Evolutionary conservation across 345 rosid genomes (phyloP).

Genomic region (Trapa incisa): DNA sequence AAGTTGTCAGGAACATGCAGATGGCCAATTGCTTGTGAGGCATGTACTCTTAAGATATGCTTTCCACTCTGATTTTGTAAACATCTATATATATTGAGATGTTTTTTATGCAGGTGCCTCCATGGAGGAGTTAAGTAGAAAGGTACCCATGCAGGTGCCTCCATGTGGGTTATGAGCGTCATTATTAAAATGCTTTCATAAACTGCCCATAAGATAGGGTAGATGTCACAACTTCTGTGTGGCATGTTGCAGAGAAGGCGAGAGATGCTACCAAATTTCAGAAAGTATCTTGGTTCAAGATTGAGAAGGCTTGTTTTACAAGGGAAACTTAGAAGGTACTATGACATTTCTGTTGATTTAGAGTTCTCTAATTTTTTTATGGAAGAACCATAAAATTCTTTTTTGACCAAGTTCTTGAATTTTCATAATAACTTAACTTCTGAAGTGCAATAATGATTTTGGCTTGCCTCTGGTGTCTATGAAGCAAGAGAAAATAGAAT

Average conservation of each 20-base stretch:
- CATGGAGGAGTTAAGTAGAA: neutral
- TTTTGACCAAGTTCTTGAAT: neutral
- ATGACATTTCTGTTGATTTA: conserved; percentile 1
- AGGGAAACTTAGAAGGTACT: conserved; percentile 40
- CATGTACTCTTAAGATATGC: neutral
- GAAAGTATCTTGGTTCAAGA: conserved; percentile 48
- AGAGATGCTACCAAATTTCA: conserved; percentile 48
- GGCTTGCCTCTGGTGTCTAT: too few species aligned
- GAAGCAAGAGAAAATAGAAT: too few species aligned
- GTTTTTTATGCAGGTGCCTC: neutral
- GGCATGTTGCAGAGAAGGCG: conserved; percentile 37
- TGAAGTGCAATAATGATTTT: too few species aligned
- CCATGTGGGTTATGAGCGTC: too few species aligned
- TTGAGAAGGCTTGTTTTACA: conserved; percentile 63
- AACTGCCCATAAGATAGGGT: neutral
- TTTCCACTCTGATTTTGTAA: neutral
- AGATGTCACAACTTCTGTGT: neutral
- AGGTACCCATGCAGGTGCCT: too few species aligned
- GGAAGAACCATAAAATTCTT: neutral
- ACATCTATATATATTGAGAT: neutral
- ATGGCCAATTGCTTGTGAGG: neutral
- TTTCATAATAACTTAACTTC: too few species aligned
- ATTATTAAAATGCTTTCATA: neutral
- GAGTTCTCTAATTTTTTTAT: neutral
- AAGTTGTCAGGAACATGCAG: neutral